Base-by-base conservation (phyloP, 257 asterid species). In the Eustoma russellianum region DNA sequence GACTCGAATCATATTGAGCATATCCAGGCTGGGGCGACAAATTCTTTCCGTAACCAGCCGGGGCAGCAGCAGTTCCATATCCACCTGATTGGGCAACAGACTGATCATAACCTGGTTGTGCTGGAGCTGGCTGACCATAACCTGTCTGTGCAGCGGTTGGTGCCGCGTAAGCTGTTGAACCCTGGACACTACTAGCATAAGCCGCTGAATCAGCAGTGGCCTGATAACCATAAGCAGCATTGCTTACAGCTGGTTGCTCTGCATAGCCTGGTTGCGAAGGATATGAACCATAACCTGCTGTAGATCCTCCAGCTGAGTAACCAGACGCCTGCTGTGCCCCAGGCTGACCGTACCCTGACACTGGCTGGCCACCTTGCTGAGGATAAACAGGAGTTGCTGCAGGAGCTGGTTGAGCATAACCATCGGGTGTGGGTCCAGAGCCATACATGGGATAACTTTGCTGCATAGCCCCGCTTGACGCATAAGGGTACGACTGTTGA, bases 401-500 rank as follows among this genome's bases (percentile, higher is more conserved):
- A 19, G 79, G 66, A 51, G 76, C 75, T 28, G 68, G 66, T 48
- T 82, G 83, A 50, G 76, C 70, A 46, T 88, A 88, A 46, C 83
- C 94, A 55, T 85, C 95, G 2, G 78, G 52, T 41, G 88, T 57
- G 41, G 76, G 67, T 43, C 68, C 70, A 14, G 93, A 67, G 17
- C 90, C 90, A 41, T 83, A 89, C 38, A 80, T 60, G 52, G 87
- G 79, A 61, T 91, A 80, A 61, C 59, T 68, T 66, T 79, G 95
- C 59, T 77, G 98, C 75, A 75, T 56, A n/a, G n/a, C n/a, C n/a
- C n/a, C n/a, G n/a, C n/a, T n/a, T 18, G 92, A 64, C 56, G 77
- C 72, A 52, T 87, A 83, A 41, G 94, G 84, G 52, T 84, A 82
- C 2, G 90, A 46, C 63, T 87, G 98, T 65, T 84, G 98, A 11